These are phyloP conservation scores for Platismatia glauca DNA, from an alignment of 495 filamentous ascomycete species.

Conservation along the genomic window DNA sequence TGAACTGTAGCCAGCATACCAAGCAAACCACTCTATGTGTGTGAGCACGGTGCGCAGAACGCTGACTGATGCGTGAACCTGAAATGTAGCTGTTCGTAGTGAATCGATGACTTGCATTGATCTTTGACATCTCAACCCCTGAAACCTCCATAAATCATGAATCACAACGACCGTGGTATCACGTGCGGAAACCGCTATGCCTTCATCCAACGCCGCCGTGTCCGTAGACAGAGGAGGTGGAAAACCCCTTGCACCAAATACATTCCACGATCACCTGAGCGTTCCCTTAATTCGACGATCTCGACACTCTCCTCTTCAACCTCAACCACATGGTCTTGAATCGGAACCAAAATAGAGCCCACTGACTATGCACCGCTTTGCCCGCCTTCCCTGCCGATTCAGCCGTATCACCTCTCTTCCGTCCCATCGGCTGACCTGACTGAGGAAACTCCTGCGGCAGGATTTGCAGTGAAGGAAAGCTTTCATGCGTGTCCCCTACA, in stretches of 20 bases:
- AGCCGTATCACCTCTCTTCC: slow-evolving; percentile 6
- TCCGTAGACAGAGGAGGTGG: background rate
- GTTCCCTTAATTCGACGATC: background rate
- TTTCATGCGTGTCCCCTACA: slow-evolving; percentile 1
- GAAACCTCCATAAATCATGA: background rate
- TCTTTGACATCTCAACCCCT: background rate
- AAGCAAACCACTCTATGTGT: too few species aligned
- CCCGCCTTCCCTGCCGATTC: slow-evolving; percentile 19
- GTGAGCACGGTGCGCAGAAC: too few species aligned
- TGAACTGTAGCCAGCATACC: too few species aligned
- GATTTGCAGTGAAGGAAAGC: background rate
- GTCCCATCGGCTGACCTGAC: background rate
- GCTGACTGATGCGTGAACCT: background rate
- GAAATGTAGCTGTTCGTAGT: background rate
- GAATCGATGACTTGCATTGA: slow-evolving; percentile 2
- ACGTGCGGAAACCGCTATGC: background rate
- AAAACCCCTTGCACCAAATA: slow-evolving; percentile 4
- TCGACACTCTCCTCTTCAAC: slow-evolving; percentile 22
- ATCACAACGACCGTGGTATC: slow-evolving; percentile 16
- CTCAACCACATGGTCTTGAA: slow-evolving; percentile 23
- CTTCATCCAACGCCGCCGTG: slow-evolving; percentile 5
- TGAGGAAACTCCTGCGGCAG: background rate
- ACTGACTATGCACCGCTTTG: slow-evolving; percentile 22
- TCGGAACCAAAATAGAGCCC: slow-evolving; percentile 23
- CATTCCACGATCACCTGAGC: slow-evolving; percentile 1